phyloP scores from a whole-genome alignment of 129 eudicot species.

The Solidago caesia region DNA sequence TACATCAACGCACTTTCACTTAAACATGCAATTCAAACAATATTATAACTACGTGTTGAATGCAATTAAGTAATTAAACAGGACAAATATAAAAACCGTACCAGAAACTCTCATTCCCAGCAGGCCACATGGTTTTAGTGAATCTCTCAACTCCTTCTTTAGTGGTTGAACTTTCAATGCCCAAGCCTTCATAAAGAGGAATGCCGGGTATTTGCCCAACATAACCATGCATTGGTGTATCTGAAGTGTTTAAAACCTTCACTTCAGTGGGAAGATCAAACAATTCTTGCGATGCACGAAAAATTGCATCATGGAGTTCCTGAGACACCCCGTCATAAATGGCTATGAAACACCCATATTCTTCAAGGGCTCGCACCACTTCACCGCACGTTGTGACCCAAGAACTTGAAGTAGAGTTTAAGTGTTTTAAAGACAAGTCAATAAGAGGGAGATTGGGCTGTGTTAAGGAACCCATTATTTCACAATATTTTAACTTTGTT shows the following conservation, averaged over 20 bases:
- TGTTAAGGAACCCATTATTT: slow-evolving; percentile 30
- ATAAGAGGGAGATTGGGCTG: slow-evolving; percentile 43
- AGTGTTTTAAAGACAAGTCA: slow-evolving; percentile 25
- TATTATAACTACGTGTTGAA: background rate
- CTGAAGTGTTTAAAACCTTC: slow-evolving; percentile 36
- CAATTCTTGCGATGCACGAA: slow-evolving; percentile 31
- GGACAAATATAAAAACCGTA: background rate
- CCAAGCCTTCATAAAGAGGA: slow-evolving; percentile 50
- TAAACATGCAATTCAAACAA: slow-evolving; percentile 10
- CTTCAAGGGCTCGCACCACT: slow-evolving; percentile 47
- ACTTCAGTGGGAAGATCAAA: slow-evolving; percentile 49
- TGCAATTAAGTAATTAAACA: background rate
- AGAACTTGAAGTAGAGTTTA: slow-evolving; percentile 22
- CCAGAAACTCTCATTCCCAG: slow-evolving; percentile 32
- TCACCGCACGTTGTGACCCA: slow-evolving; percentile 32
- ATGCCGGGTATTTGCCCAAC: slow-evolving; percentile 32
- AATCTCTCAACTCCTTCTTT: slow-evolving; percentile 35
- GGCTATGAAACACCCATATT: slow-evolving; percentile 49
- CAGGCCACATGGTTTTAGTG: slow-evolving; percentile 57
- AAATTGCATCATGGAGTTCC: slow-evolving; percentile 44
- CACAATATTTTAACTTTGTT: background rate
- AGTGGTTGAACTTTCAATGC: slow-evolving; percentile 44
- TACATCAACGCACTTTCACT: slow-evolving; percentile 34
- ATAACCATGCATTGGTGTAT: slow-evolving; percentile 44
- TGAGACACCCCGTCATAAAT: slow-evolving; percentile 32